Evolutionary conservation across 1,284 basidiomycete species (phyloP), one percentile per base, ranked within the genome.

Genomic region (Papiliotrema laurentii): DNA sequence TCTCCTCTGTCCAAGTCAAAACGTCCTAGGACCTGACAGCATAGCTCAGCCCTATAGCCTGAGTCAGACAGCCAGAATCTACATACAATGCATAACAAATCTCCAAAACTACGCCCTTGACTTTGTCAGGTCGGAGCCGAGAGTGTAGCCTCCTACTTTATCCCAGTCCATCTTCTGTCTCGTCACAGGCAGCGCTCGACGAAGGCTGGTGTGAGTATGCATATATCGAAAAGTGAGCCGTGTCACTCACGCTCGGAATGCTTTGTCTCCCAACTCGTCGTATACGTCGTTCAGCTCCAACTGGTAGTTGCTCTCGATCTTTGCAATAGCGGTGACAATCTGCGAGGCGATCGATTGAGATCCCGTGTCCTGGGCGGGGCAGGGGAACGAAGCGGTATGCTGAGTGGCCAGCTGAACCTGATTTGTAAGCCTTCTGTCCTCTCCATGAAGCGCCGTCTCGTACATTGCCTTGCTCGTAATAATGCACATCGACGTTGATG

Each of bases 391-490:
- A 31, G 86, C 72, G 14, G 76, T 75, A 65, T 90, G 85, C 2
- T 78, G 81, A 6, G 91, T 87, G 22, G 83, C 79, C 28, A 97
- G 79, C 80, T 96, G 92, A 27, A 94, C 89, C 87, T 94, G 51
- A 30, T 11, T 6, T 24, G 28, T 54, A 26, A 50, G 48, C 30
- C 22, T 34, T 16, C n/a, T 5, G 26, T 3, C 26, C 6, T 28
- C 41, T 21, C 21, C 5, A 16, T 3, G 14, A 19, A 19, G 2
- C 16, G 33, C 19, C 22, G 27, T n/a, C 10, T 68, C 79, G 51
- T 55, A 91, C 92, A 67, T 93, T 93, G 62, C 90, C 92, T 73
- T 94, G 90, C 71, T 97, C 92, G 66, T 91, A 97, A 68, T 97
- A 97, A 71, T 97, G 92, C 22, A 94, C 85, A 63, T 91, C 87